Conservation (phyloP, 192 early-diverging fungal species). For the Podila clonocystis region DNA sequence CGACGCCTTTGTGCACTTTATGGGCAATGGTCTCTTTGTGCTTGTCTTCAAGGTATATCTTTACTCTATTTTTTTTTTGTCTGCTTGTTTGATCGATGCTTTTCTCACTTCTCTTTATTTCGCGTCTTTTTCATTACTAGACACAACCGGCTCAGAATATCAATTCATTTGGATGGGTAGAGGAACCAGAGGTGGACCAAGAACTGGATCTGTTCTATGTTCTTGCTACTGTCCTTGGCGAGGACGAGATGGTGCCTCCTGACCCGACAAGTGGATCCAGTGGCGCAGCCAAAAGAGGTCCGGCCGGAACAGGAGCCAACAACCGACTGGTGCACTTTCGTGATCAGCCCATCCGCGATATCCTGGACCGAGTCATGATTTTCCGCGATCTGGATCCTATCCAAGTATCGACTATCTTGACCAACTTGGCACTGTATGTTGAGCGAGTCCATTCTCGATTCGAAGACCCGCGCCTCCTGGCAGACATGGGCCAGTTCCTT, state of each 20-base stretch:
- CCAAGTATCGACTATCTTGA: slow-evolving; percentile 62
- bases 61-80: not conserved
- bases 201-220: slow-evolving; percentile 66
- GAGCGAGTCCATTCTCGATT: slow-evolving; percentile 62
- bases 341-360: slow-evolving; percentile 67
- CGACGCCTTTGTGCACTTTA: slow-evolving; percentile 62
- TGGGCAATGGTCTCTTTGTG: slow-evolving; percentile 68
- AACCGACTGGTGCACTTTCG: slow-evolving; percentile 54
- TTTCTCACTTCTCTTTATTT: not conserved
- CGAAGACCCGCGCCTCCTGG: slow-evolving; percentile 53
- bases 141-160: slow-evolving; percentile 19
- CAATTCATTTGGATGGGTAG: slow-evolving; percentile 45
- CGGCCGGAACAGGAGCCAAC: not conserved
- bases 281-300: not conserved
- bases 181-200: slow-evolving; percentile 49
- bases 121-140: slow-evolving; percentile 16
- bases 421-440: slow-evolving; percentile 61
- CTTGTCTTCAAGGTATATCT: slow-evolving; percentile 65
- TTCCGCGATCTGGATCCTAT: slow-evolving; percentile 55
- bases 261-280: slow-evolving; percentile 32
- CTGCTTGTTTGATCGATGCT: not conserved
- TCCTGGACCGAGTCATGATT: slow-evolving; percentile 56
- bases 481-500: slow-evolving; percentile 51
- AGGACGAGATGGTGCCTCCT: slow-evolving; percentile 56
- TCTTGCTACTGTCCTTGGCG: slow-evolving; percentile 57